Conservation (phyloP, 1,284 basidiomycete genomes). For the Cystobasidium slooffiae region DNA sequence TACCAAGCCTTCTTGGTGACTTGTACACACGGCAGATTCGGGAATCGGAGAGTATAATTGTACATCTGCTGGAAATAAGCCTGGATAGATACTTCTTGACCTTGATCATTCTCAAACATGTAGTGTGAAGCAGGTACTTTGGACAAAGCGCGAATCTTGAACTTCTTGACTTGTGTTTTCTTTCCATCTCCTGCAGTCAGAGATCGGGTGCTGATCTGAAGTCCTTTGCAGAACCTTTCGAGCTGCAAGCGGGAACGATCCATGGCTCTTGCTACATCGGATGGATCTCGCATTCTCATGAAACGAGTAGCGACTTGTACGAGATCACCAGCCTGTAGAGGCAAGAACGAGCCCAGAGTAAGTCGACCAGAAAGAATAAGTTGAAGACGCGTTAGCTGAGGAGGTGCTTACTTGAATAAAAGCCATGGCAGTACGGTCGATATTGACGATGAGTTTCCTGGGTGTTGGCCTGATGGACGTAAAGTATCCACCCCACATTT, state of each 20-base stretch:
- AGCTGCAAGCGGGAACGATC: constrained; percentile 36
- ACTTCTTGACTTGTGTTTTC: constrained; percentile 30
- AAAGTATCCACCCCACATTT: constrained; percentile 46
- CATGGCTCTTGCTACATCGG: constrained; percentile 29
- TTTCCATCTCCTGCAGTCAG: constrained; percentile 22
- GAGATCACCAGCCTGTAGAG: constrained; percentile 32
- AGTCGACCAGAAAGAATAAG: not conserved
- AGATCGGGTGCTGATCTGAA: constrained; percentile 27
- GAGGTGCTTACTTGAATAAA: constrained; percentile 28
- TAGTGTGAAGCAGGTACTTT: constrained; percentile 16
- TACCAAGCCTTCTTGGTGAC: constrained; percentile 50
- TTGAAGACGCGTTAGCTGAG: not conserved
- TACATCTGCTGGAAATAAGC: constrained; percentile 38
- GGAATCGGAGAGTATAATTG: constrained; percentile 42
- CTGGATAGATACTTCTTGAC: constrained; percentile 24
- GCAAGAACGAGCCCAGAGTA: not conserved
- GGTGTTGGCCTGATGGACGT: constrained; percentile 38
- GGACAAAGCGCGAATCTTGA: constrained; percentile 38
- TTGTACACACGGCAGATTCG: constrained; percentile 46
- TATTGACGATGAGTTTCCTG: constrained; percentile 43
- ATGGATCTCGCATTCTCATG: constrained; percentile 34
- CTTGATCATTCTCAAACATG: constrained; percentile 35
- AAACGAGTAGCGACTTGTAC: constrained; percentile 33
- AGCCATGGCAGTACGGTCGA: constrained; percentile 43
- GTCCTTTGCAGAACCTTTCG: constrained; percentile 41